phyloP scores from a whole-genome alignment of 108 stramenopile species.

The Epithemia pelagica region DNA sequence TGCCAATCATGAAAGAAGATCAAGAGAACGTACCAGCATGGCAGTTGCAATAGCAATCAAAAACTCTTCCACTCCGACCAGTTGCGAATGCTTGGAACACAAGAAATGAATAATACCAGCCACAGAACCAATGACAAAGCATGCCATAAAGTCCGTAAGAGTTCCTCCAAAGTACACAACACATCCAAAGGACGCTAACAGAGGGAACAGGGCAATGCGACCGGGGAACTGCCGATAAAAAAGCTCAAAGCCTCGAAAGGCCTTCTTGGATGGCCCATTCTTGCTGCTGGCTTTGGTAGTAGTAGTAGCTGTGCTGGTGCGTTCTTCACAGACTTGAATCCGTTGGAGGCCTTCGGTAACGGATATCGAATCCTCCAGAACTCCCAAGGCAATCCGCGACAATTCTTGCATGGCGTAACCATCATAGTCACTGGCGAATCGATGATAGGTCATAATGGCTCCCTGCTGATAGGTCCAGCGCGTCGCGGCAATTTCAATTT shows the following conservation, averaged over 20 bases:
- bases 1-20: no score
- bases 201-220: neutral
- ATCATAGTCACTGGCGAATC: neutral
- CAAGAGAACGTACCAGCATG: neutral
- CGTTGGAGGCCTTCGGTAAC: neutral
- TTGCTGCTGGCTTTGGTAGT: neutral
- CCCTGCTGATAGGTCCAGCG: neutral
- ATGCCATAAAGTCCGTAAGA: neutral
- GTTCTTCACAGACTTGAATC: neutral
- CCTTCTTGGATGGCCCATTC: no score
- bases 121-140: neutral
- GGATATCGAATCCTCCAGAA: neutral
- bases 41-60: neutral
- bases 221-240: neutral
- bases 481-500: neutral
- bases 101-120: neutral
- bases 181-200: neutral
- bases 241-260: neutral
- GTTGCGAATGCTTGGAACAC: neutral
- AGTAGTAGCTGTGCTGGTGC: neutral
- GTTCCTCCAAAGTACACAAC: neutral
- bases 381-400: neutral
- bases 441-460: neutral
- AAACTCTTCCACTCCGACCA: neutral
- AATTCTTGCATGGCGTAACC: neutral